Percentiles rank a stretch among this genome's conserved stretches.
phyloP scores from a whole-genome alignment of 306 rosid species.

The Casuarina cunninghamiana region DNA sequence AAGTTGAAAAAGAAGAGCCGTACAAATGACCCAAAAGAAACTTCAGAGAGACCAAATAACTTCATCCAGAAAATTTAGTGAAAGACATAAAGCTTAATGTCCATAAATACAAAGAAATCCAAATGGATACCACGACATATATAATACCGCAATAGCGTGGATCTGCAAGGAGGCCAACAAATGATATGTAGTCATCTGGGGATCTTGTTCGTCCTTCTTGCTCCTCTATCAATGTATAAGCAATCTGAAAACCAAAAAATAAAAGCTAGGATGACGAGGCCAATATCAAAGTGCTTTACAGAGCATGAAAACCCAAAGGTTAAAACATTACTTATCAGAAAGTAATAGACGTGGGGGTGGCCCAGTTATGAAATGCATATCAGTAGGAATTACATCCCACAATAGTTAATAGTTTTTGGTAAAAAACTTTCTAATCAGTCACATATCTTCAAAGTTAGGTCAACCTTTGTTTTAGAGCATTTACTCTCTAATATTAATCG shows the following conservation, averaged over 20 bases:
- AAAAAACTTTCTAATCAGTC: not conserved
- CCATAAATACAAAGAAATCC: conserved; percentile 29
- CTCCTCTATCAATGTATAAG: conserved; percentile 84
- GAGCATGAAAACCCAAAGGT: conserved; percentile 13
- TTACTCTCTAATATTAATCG: not conserved
- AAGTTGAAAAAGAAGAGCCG: not conserved
- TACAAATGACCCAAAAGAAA: conserved; percentile 26
- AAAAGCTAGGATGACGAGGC: not conserved
- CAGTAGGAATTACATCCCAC: too few species aligned
- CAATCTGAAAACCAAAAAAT: conserved; percentile 61
- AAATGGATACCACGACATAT: conserved; percentile 48
- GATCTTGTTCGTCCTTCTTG: conserved; percentile 79
- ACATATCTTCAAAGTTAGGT: not conserved
- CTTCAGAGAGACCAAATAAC: conserved; percentile 23
- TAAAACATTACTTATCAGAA: not conserved
- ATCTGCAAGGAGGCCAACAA: conserved; percentile 95
- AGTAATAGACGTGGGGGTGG: not conserved
- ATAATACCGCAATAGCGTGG: conserved; percentile 92
- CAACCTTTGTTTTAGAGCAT: not conserved
- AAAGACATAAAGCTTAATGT: conserved; percentile 21
- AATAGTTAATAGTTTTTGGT: not conserved
- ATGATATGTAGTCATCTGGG: conserved; percentile 75
- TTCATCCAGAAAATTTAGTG: conserved; percentile 22
- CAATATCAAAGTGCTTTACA: conserved; percentile 17
- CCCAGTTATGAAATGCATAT: too few species aligned